Conservation (phyloP, 2,329 filamentous ascomycete species). For the Teratosphaeria viscida region DNA sequence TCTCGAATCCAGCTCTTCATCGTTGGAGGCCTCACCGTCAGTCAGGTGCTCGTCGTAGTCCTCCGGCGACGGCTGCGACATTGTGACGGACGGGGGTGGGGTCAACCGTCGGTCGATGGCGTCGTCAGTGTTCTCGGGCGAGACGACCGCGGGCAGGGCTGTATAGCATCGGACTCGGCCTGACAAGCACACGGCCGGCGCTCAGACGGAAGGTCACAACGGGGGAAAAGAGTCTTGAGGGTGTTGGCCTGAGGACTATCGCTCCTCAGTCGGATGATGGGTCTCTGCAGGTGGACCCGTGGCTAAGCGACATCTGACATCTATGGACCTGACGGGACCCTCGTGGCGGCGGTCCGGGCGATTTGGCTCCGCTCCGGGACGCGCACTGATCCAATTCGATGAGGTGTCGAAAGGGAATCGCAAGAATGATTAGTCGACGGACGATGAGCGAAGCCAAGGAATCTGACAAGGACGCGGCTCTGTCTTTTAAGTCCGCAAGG, state of each 20-base stretch:
- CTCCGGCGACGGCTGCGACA: slow-evolving; percentile 23
- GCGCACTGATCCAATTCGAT: too few relatives aligned
- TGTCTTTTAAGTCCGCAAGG: background rate
- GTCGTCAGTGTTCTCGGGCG: background rate
- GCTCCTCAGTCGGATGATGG: background rate
- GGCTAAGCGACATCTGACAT: too few relatives aligned
- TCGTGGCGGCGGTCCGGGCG: background rate
- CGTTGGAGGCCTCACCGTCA: slow-evolving; percentile 19
- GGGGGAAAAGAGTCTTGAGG: background rate
- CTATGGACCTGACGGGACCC: background rate
- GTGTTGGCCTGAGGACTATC: background rate
- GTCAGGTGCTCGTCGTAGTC: slow-evolving; percentile 22
- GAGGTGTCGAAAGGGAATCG: background rate
- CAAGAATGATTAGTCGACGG: background rate
- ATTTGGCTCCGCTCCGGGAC: background rate
- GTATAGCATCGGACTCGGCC: background rate
- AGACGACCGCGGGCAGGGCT: background rate
- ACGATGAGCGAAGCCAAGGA: background rate
- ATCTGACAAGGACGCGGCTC: background rate
- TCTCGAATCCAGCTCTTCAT: slow-evolving; percentile 20
- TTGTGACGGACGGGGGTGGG: slow-evolving; percentile 2
- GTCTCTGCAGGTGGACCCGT: background rate
- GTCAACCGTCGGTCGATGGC: background rate
- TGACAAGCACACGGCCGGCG: background rate
- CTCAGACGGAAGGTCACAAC: background rate